These are phyloP conservation scores for Echinochloa phyllopogon DNA, from an alignment of 176 grass and related monocot genomes.

Conservation along the genomic window DNA sequence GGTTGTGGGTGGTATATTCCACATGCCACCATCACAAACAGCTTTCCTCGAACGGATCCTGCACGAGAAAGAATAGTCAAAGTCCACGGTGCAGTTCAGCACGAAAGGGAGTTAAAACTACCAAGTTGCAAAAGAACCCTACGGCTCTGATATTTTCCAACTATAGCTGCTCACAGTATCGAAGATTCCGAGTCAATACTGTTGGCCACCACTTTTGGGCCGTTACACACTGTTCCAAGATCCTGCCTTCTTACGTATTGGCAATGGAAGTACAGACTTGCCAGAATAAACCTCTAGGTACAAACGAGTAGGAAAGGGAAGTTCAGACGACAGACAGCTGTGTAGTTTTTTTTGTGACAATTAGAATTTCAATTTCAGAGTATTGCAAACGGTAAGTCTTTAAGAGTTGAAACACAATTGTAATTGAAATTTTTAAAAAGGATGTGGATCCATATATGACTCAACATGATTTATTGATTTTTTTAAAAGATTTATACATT, in stretches of 20 bases:
- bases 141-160: neutral
- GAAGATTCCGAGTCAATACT: constrained; percentile 22
- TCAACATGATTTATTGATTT: neutral
- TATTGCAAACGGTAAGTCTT: neutral
- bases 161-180: constrained; percentile 3
- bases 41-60: constrained; percentile 18
- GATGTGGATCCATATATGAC: neutral
- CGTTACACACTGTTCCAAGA: constrained; percentile 29
- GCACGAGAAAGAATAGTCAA: constrained; percentile 34
- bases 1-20: neutral
- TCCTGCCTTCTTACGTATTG: neutral
- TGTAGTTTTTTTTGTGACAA: neutral
- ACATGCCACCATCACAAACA: neutral
- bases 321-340: neutral
- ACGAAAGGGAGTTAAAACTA: constrained; percentile 44
- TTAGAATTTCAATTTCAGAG: neutral
- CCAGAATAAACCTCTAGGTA: neutral
- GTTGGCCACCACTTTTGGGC: constrained; percentile 32
- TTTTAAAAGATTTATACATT: neutral
- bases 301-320: neutral
- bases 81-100: constrained; percentile 19
- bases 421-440: neutral
- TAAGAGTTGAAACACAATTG: neutral
- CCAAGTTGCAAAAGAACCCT: constrained; percentile 6
- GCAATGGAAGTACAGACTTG: neutral